Base-by-base conservation (phyloP, 2,329 filamentous ascomycete species). In the Fusarium scirpi region DNA sequence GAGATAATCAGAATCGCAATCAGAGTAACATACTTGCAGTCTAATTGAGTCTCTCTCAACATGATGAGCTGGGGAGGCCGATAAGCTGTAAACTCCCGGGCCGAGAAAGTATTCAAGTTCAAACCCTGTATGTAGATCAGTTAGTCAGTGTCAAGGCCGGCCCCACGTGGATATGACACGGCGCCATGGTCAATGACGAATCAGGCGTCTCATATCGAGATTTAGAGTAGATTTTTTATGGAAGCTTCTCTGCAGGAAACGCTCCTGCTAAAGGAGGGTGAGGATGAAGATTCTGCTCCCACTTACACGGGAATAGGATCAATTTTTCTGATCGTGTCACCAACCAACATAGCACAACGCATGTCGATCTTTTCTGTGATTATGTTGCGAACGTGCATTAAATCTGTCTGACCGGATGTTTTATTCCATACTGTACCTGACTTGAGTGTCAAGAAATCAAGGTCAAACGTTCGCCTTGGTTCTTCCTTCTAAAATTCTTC, bases 61-160 rank as follows among this genome's bases (percentile, higher is more conserved):
- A n/a, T 38, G 10, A 38, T 46, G 25, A 34, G 18, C 38, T 53
- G 53, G 51, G 30, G 61, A 52, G 27, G 41, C n/a, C 18, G 15
- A 44, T 51, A 22, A 32, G 25, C 16, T 47, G 15, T 18, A 41
- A 44, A 29, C 32, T 62, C n/a, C 30, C 38, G 11, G 41, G 24
- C 53, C 13, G 38, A 56, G 41, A 38, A 58, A 52, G 27, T 30
- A 56, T 52, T 29, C 30, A 27, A 64, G 27, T 58, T 29, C 38
- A 67, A 29, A 57, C 67, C 57, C 40, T 48, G 67, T 53, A 55
- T 67, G 48, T 30, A 56, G 67, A 70, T 70, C 67, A 40, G 11
- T 58, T 55, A 40, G 58, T 64, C 53, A 55, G 32, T 24, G 54
- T 52, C 44, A 46, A 55, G 44, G 15, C 43, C 16, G 8, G 47